phyloP scores from a whole-genome alignment of 495 filamentous ascomycete species.

The Tetracladium setigerum region DNA sequence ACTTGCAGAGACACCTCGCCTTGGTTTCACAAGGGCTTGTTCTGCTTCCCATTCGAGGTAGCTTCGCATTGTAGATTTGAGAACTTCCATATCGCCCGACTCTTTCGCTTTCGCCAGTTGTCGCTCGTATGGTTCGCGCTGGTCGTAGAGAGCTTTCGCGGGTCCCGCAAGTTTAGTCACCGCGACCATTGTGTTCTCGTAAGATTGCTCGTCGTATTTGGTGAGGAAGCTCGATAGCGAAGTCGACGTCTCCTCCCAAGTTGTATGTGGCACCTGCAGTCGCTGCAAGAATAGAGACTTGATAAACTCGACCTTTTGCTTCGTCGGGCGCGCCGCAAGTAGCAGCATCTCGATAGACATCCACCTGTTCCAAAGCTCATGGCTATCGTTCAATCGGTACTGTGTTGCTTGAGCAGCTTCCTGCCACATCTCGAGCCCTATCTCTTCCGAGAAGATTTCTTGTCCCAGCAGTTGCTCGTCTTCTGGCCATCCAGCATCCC shows the following conservation, averaged over 20 bases:
- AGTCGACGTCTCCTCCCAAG: constrained; percentile 80
- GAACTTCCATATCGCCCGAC: constrained; percentile 46
- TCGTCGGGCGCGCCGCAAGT: constrained; percentile 43
- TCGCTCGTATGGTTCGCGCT: constrained; percentile 66
- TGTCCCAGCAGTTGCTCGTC: constrained; percentile 68
- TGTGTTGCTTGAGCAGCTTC: constrained; percentile 69
- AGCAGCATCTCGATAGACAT: constrained; percentile 50
- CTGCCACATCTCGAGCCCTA: constrained; percentile 71
- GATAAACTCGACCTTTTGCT: constrained; percentile 55
- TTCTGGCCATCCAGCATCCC: constrained; percentile 56
- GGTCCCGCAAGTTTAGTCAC: constrained; percentile 56
- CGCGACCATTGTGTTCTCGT: constrained; percentile 73
- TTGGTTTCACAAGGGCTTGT: constrained; percentile 32
- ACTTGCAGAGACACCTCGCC: constrained; percentile 43
- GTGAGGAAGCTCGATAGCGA: constrained; percentile 76
- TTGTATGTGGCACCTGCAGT: constrained; percentile 70
- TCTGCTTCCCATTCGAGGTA: constrained; percentile 81
- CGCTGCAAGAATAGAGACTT: constrained; percentile 64
- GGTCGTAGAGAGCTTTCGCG: constrained; percentile 58
- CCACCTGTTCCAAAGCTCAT: constrained; percentile 84
- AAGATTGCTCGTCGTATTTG: constrained; percentile 63
- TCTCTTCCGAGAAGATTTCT: constrained; percentile 73
- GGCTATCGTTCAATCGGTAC: constrained; percentile 77
- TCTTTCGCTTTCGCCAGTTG: constrained; percentile 52
- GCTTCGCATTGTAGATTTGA: constrained; percentile 54